Evolutionary conservation across 768 basidiomycete genomes (phyloP).

Genomic region (Tricholoma matsutake): DNA sequence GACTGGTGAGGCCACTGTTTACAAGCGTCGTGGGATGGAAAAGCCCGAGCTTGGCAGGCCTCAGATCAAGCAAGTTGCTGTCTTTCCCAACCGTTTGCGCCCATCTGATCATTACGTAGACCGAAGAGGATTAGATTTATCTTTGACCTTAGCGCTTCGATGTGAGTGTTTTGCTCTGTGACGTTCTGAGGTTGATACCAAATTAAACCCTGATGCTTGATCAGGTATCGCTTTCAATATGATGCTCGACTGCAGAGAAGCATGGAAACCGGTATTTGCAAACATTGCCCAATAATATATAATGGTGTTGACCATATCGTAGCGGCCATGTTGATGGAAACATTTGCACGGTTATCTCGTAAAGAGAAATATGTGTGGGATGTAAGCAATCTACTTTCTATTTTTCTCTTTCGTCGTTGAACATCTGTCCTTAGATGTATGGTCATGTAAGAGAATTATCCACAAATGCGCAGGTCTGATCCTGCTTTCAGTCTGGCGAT

Average conservation of each 20-base stretch:
- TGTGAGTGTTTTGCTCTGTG: slow-evolving; percentile 33
- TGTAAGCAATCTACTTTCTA: slow-evolving; percentile 38
- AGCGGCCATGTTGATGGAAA: slow-evolving; percentile 78
- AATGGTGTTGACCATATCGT: background rate
- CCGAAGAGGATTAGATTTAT: slow-evolving; percentile 68
- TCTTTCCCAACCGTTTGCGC: background rate
- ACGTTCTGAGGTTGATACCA: background rate
- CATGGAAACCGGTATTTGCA: slow-evolving; percentile 55
- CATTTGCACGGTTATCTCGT: slow-evolving; percentile 56
- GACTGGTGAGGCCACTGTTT: slow-evolving; percentile 66
- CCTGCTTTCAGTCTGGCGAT: slow-evolving; percentile 52
- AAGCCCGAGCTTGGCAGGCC: slow-evolving; percentile 66
- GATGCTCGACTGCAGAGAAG: slow-evolving; percentile 63
- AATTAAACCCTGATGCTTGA: background rate
- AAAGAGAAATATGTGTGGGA: slow-evolving; percentile 79
- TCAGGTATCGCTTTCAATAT: slow-evolving; percentile 70
- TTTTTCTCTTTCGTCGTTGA: slow-evolving; percentile 1
- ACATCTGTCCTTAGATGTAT: slow-evolving; percentile 42
- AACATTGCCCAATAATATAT: background rate
- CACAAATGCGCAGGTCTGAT: background rate
- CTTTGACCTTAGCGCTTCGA: slow-evolving; percentile 69
- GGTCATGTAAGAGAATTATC: slow-evolving; percentile 50
- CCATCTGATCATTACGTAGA: slow-evolving; percentile 25
- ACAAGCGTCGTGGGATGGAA: slow-evolving; percentile 68
- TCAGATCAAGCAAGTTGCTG: slow-evolving; percentile 52